phyloP scores from a whole-genome alignment of 345 rosid species.

The Eucalyptus regnans region DNA sequence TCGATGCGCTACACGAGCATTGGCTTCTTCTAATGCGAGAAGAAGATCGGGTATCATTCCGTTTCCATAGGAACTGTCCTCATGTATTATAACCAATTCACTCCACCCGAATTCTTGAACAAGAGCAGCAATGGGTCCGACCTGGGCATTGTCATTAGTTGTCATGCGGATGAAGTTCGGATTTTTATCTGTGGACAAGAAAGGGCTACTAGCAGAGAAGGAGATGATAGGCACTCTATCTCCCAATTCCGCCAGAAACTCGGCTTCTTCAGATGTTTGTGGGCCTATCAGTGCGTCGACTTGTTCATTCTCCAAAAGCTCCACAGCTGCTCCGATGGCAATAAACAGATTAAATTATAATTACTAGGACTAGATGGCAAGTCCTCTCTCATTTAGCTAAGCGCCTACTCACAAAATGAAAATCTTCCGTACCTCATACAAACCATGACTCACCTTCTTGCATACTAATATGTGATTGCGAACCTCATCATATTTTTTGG shows the following conservation, averaged over 20 bases:
- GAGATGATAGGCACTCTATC: not conserved
- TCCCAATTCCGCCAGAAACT: not conserved
- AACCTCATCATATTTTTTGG: not conserved
- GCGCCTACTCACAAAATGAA: not conserved
- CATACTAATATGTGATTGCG: not conserved
- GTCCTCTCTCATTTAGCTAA: not conserved
- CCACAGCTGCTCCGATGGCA: not conserved
- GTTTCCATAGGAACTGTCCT: not conserved
- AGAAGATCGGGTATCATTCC: not conserved
- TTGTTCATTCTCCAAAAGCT: not conserved
- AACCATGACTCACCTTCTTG: not conserved
- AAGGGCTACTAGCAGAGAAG: not conserved
- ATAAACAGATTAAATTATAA: not conserved
- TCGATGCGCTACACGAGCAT: not conserved
- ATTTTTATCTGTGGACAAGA: not conserved
- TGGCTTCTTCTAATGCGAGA: not conserved
- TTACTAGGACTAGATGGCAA: not conserved
- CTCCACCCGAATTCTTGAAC: constrained; percentile 10
- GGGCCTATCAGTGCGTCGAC: not conserved
- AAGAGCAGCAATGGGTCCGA: not conserved
- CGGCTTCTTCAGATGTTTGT: not conserved
- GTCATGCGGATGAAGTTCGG: constrained; percentile 5
- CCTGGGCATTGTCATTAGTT: not conserved
- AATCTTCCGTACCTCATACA: not conserved
- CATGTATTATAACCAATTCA: constrained; percentile 3